phyloP scores from a whole-genome alignment of 352 stramenopile species.

The Sclerospora graminicola region DNA sequence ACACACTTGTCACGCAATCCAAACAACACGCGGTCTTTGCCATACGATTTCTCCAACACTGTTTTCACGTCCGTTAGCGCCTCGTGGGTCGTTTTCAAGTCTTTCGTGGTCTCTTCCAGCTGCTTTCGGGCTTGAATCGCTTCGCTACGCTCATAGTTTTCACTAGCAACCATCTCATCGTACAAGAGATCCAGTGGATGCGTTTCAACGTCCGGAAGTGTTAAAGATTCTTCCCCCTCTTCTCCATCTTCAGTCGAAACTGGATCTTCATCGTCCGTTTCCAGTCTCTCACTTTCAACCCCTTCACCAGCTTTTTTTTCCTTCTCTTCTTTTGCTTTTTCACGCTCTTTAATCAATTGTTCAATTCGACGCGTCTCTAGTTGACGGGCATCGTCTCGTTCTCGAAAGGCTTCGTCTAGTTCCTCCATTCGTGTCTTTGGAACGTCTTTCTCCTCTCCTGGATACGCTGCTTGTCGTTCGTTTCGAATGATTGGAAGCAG shows the following conservation, averaged over 20 bases:
- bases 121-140: slow-evolving; percentile 35
- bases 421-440: slow-evolving; percentile 34
- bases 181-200: slow-evolving; percentile 56
- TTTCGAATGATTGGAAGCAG: slow-evolving; percentile 39
- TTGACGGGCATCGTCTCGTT: slow-evolving; percentile 38
- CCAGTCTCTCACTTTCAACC: slow-evolving; percentile 6
- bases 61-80: slow-evolving; percentile 26
- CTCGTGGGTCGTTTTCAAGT: slow-evolving; percentile 26
- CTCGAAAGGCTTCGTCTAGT: slow-evolving; percentile 35
- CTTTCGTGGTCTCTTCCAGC: slow-evolving; percentile 27
- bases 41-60: slow-evolving; percentile 46
- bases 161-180: slow-evolving; percentile 28
- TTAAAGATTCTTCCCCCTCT: no score
- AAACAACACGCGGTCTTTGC: slow-evolving; percentile 50
- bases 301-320: slow-evolving; percentile 7
- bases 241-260: slow-evolving; percentile 3
- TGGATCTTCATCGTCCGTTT: slow-evolving; percentile 7
- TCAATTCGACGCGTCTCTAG: slow-evolving; percentile 47
- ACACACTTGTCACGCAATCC: slow-evolving; percentile 64
- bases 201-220: slow-evolving; percentile 42
- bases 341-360: slow-evolving; percentile 38
- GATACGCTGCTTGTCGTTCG: slow-evolving; percentile 27
- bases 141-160: slow-evolving; percentile 35
- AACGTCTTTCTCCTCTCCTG: slow-evolving; percentile 22
- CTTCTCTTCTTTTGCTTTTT: slow-evolving; percentile 21